Evolutionary conservation across 2,329 filamentous ascomycete genomes (phyloP), one percentile per base, ranked within the genome.

Genomic region (Periglandula ipomoeae): DNA sequence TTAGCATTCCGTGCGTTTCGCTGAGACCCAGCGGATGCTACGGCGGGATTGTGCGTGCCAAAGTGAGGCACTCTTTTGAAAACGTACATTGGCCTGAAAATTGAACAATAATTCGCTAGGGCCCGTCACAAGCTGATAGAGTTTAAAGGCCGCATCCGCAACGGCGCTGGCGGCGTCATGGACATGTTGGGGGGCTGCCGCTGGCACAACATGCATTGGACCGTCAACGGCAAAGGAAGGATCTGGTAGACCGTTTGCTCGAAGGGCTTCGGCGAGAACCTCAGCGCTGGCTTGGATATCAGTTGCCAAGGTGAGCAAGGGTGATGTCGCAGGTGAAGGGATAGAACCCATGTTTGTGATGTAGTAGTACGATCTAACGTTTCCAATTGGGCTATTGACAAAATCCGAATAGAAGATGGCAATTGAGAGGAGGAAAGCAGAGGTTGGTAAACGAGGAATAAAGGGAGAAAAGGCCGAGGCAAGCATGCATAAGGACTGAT

Each of bases 101-200:
- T 40, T 42, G 20, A 26, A 20, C 11, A 23, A 32, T 15, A 42
- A 22, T 23, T 40, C 35, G 20, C 26, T 20, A 8, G 48, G 43
- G 15, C 48, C 48, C 19, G 48, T n/a, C 32, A 45, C 48, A 37
- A 50, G 48, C 35, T 39, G 37, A 38, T 40, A 46, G 13, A 50
- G 22, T 26, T 50, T 38, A 11, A 39, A 39, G 37, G 45, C 30
- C 4, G 30, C 32, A 11, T 47, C 45, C 20, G 34, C 34, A 24
- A 47, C 17, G 9, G 34, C 32, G 24, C 24, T 27, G 4, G 23
- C 13, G 32, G 45, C 45, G 17, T 39, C 32, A 10, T 39, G 30
- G 17, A 27, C 26, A 15, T 20, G 13, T 23, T 47, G 22, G 17
- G 45, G 34, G 6, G 45, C 45, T 4, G 13, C 27, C 7, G 45